phyloP scores from a whole-genome alignment of 2,329 filamentous ascomycete genomes.

The Ophidiomyces ophidiicola region DNA sequence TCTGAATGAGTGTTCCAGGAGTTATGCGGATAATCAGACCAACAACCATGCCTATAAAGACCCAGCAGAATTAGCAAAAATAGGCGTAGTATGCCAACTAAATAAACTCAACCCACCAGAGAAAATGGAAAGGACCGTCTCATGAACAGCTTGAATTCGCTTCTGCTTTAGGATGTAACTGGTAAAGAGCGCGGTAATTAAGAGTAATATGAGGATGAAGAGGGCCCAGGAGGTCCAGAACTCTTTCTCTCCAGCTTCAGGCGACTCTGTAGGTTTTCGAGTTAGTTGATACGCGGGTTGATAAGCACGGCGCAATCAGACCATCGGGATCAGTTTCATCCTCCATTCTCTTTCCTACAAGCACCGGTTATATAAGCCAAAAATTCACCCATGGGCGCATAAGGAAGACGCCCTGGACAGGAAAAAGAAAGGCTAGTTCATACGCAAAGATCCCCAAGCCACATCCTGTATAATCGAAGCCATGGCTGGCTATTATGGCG shows the following conservation, averaged over 20 bases:
- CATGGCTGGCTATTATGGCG: slow-evolving; percentile 19
- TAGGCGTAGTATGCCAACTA: too few species aligned
- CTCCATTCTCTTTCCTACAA: slow-evolving; percentile 14
- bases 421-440: slow-evolving; percentile 14
- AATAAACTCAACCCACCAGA: slow-evolving; percentile 53
- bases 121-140: slow-evolving; percentile 97
- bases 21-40: slow-evolving; percentile 76
- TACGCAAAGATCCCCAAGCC: slow-evolving; percentile 28
- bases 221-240: slow-evolving; percentile 93
- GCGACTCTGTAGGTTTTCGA: slow-evolving; percentile 41
- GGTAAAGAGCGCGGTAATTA: slow-evolving; percentile 89
- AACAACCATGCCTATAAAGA: slow-evolving; percentile 73
- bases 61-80: neutral
- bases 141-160: slow-evolving; percentile 93
- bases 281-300: neutral
- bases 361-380: too few species aligned
- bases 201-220: slow-evolving; percentile 87
- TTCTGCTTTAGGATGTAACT: slow-evolving; percentile 94
- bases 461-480: slow-evolving; percentile 28
- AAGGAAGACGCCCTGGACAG: neutral
- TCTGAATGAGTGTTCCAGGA: slow-evolving; percentile 70
- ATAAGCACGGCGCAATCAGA: slow-evolving; percentile 4
- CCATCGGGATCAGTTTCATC: slow-evolving; percentile 17
- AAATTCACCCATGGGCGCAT: too few species aligned
- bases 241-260: slow-evolving; percentile 81